Conservation (phyloP, 306 rosid genomes). For the Prinsepia uniflora region DNA sequence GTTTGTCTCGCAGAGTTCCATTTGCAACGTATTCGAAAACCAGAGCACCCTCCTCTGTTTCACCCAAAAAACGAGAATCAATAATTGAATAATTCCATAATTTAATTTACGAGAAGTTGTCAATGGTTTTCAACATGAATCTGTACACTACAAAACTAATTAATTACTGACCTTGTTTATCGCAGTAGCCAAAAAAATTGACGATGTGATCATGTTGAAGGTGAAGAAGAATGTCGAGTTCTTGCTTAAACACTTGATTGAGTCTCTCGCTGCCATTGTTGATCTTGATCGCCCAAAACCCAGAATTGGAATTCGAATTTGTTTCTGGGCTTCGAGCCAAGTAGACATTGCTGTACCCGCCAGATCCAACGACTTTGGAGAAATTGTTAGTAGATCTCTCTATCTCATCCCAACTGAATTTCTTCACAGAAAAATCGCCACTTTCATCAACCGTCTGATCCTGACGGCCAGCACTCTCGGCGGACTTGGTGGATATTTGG, state of each 20-base stretch:
- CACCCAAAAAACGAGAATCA: background rate
- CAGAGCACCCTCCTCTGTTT: constrained; percentile 39
- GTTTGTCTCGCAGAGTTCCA: constrained; percentile 46
- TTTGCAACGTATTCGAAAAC: constrained; percentile 42
- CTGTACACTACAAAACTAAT: background rate
- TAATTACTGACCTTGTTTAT: constrained; percentile 26
- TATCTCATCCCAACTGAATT: constrained; percentile 41
- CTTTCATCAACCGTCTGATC: no score
- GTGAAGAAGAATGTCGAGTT: constrained; percentile 35
- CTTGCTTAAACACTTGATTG: constrained; percentile 37
- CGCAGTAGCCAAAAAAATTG: constrained; percentile 36
- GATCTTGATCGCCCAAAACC: constrained; percentile 36
- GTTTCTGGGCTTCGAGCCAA: constrained; percentile 16
- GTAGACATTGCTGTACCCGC: constrained; percentile 49
- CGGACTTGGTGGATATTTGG: no score
- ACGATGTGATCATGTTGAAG: constrained; percentile 37
- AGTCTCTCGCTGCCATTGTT: constrained; percentile 34
- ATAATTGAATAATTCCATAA: background rate
- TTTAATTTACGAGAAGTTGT: background rate
- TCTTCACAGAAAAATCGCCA: constrained; percentile 3
- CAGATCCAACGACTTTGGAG: constrained; percentile 39
- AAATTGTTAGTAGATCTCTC: constrained; percentile 29
- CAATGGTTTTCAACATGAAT: background rate
- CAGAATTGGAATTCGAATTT: background rate
- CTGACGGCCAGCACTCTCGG: no score